Conservation (phyloP, 805 yeast species). For the Zygotorulaspora danielsina region DNA sequence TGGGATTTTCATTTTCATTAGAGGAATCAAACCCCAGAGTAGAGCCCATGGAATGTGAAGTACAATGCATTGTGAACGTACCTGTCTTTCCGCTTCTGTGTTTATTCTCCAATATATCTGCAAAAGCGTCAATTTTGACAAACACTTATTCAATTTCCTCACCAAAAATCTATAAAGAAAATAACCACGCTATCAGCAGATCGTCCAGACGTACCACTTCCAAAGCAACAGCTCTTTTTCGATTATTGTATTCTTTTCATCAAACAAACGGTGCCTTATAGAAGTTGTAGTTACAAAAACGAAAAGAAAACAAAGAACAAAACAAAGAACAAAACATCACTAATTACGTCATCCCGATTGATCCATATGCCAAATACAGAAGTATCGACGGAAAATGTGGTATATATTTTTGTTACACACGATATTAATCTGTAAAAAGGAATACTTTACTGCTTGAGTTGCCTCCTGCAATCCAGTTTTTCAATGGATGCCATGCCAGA, state of each 20-base stretch:
- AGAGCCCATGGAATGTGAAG: constrained; percentile 19
- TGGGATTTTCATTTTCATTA: constrained; percentile 7
- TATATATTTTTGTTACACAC: no score
- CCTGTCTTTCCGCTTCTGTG: no score
- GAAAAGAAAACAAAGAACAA: constrained; percentile 12
- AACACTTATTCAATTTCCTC: no score
- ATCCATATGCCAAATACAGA: background rate
- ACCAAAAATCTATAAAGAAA: no score
- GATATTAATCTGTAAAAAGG: constrained; percentile 38
- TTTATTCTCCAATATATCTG: background rate
- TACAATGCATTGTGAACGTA: constrained; percentile 14
- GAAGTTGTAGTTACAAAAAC: constrained; percentile 14
- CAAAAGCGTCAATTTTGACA: background rate
- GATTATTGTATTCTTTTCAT: background rate
- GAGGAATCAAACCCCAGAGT: constrained; percentile 7
- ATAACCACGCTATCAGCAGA: no score
- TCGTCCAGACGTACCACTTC: no score
- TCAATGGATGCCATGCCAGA: constrained; percentile 71
- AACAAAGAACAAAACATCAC: constrained; percentile 9
- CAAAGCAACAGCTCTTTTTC: no score
- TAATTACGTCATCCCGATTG: no score
- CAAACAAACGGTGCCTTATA: no score
- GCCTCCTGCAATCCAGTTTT: constrained; percentile 91
- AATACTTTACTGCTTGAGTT: constrained; percentile 89
- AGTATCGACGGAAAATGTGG: no score